Conservation (phyloP, 768 basidiomycete species). For the Coprinopsis marcescibilis region DNA sequence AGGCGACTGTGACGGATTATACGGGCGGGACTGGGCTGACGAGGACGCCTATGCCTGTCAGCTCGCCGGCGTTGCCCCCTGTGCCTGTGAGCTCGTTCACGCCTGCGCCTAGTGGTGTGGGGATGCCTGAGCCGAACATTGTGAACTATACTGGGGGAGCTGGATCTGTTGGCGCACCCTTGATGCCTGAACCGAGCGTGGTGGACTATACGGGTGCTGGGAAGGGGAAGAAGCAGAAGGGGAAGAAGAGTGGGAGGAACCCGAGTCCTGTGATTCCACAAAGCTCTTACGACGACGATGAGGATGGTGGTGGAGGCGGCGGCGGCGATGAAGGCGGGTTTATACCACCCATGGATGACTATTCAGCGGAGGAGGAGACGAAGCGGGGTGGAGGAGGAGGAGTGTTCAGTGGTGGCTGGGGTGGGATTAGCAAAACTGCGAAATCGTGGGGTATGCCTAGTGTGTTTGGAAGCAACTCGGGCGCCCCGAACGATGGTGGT, state of each 20-base stretch:
- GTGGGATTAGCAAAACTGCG: no score
- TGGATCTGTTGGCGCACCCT: neutral
- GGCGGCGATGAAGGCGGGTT: no score
- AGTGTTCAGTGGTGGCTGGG: neutral
- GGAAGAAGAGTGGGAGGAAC: neutral
- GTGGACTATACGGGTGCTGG: neutral
- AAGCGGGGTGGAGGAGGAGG: neutral
- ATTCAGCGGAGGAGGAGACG: neutral
- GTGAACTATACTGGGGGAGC: conserved; percentile 5
- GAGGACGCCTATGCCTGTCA: conserved; percentile 1
- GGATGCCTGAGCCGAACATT: conserved; percentile 8
- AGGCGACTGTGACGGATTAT: conserved; percentile 4
- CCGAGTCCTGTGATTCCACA: neutral
- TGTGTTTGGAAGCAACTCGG: neutral
- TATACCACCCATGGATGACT: no score
- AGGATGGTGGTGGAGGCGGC: neutral
- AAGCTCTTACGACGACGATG: neutral
- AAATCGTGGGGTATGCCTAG: neutral
- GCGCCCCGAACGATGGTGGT: neutral
- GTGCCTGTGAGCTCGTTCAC: neutral
- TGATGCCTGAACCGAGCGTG: conserved; percentile 1
- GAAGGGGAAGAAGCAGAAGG: neutral
- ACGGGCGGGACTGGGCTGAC: conserved; percentile 4
- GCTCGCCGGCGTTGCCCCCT: conserved; percentile 3
- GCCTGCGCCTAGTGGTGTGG: neutral